Conservation (phyloP, 2,329 filamentous ascomycete genomes). For the Fusarium udum region DNA sequence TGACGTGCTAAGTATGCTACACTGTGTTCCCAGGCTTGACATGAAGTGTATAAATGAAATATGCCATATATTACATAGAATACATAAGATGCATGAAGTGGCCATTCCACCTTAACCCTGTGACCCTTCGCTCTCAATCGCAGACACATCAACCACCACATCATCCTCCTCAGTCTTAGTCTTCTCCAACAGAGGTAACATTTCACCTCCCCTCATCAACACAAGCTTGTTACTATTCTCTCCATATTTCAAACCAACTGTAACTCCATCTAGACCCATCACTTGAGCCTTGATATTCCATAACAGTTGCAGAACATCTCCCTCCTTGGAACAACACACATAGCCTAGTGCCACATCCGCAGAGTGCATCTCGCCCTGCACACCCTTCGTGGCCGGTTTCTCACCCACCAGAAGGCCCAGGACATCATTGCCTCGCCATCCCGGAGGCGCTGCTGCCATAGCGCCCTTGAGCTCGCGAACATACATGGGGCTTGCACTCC, state of each 20-base stretch:
- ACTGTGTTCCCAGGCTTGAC: not conserved
- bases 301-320: constrained; percentile 71
- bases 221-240: constrained; percentile 54
- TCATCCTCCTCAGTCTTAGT: not conserved
- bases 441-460: constrained; percentile 75
- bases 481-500: constrained; percentile 64
- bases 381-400: constrained; percentile 78
- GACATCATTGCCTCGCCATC: constrained; percentile 73
- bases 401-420: constrained; percentile 77
- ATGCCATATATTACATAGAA: not conserved
- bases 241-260: constrained; percentile 58
- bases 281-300: constrained; percentile 75
- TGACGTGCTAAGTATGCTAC: not conserved
- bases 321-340: constrained; percentile 67
- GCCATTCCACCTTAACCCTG: not conserved
- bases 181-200: constrained; percentile 42
- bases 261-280: constrained; percentile 68
- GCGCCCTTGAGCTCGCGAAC: constrained; percentile 84
- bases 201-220: constrained; percentile 61
- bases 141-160: not conserved
- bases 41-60: not conserved
- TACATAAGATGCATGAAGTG: not conserved
- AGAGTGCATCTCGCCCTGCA: constrained; percentile 72
- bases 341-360: constrained; percentile 77
- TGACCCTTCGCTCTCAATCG: not conserved